Conservation (phyloP, 495 filamentous ascomycete genomes). For the Aspergillus ellipticus region DNA sequence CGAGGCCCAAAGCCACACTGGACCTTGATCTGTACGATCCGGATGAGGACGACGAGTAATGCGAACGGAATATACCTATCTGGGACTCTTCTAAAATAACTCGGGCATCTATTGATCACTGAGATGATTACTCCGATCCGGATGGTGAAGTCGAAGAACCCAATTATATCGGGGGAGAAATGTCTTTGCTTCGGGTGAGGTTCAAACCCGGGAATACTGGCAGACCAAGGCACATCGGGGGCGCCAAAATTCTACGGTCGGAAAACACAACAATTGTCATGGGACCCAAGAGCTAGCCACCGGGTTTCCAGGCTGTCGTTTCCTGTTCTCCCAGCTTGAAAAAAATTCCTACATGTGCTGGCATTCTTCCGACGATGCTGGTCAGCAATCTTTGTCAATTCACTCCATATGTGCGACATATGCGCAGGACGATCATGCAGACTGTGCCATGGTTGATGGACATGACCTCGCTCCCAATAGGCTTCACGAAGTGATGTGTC, state of each 20-base stretch:
- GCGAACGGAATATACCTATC: conserved; percentile 1
- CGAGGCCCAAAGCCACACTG: conserved; percentile 37
- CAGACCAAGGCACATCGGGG: conserved; percentile 59
- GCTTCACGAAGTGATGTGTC: conserved; percentile 58
- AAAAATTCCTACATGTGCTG: too few species aligned
- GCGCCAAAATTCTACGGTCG: conserved; percentile 59
- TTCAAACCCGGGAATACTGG: conserved; percentile 60
- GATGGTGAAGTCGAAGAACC: conserved; percentile 40
- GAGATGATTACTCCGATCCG: conserved; percentile 14
- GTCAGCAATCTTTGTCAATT: conserved; percentile 20
- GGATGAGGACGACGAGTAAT: conserved; percentile 40
- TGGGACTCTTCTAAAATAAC: neutral
- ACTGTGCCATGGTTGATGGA: conserved; percentile 50
- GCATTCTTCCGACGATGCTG: conserved; percentile 52
- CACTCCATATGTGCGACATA: neutral
- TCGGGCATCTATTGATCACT: neutral
- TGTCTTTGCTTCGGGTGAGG: conserved; percentile 58
- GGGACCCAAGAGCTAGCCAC: conserved; percentile 45
- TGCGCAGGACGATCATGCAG: conserved; percentile 43
- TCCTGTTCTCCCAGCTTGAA: too few species aligned
- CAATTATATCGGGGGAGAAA: conserved; percentile 50
- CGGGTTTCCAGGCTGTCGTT: conserved; percentile 37
- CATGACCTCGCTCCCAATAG: conserved; percentile 42
- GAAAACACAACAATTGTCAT: conserved; percentile 57
- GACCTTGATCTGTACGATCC: conserved; percentile 47